A percentile compares a stretch with the other conserved stretches of the same genome.
Evolutionary conservation across 1,139 yeast genomes (phyloP).

Genomic region (Candida sojae): DNA sequence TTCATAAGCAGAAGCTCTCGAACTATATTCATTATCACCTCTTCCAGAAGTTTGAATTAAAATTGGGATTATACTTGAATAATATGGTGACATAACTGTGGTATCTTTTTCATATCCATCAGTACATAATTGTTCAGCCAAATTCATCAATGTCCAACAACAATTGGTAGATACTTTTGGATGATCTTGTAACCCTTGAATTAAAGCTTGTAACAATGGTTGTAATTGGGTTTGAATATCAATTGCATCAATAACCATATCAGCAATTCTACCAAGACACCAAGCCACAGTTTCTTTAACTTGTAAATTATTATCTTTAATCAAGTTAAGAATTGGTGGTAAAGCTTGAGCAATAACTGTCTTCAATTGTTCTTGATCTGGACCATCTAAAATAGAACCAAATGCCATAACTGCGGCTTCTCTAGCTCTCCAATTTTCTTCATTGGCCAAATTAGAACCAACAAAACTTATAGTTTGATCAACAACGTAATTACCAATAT

Average conservation of each 20-base stretch:
- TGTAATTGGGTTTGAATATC: conserved; percentile 66
- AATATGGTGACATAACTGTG: conserved; percentile 74
- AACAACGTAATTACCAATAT: conserved; percentile 82
- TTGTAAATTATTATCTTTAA: conserved; percentile 73
- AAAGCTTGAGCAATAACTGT: conserved; percentile 77
- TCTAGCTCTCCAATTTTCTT: conserved; percentile 72
- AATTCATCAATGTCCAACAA: conserved; percentile 94
- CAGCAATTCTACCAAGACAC: conserved; percentile 97
- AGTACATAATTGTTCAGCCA: conserved; percentile 76
- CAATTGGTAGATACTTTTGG: conserved; percentile 93
- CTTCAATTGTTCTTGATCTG: conserved; percentile 72
- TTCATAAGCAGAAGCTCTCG: conserved; percentile 96
- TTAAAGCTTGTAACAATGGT: conserved; percentile 67
- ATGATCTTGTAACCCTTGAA: conserved; percentile 80
- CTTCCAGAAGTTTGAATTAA: conserved; percentile 70
- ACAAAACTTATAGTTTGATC: conserved; percentile 85
- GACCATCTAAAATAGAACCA: conserved; percentile 95
- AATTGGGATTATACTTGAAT: conserved; percentile 66
- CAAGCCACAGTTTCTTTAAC: conserved; percentile 98
- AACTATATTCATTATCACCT: conserved; percentile 77
- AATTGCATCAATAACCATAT: conserved; percentile 77
- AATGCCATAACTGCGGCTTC: conserved; percentile 99
- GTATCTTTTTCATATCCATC: conserved; percentile 57
- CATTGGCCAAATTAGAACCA: conserved; percentile 62
- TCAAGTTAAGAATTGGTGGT: conserved; percentile 70